Base-by-base conservation (phyloP, 495 filamentous ascomycete genomes). In the Beverwykella pulmonaria region DNA sequence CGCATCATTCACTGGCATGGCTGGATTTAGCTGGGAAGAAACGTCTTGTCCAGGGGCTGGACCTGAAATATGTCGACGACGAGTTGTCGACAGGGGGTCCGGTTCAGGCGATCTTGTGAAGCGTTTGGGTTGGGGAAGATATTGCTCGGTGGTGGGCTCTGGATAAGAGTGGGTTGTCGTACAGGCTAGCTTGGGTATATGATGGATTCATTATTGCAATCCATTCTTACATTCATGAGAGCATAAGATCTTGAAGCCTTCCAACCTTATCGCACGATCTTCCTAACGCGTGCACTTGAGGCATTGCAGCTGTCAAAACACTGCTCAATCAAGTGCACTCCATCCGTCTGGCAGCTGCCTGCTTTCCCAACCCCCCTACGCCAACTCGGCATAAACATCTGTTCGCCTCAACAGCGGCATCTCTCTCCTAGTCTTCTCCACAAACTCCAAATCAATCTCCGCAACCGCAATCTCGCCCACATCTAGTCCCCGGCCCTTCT, bases 301-400 rank as follows among this genome's bases (percentile, higher is more conserved):
- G 15, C 3, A 44, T n/a, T n/a, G 39, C 3, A n/a, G 6, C 17
- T 14, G 17, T 2, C 17, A n/a, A 12, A 44, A 10, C 39, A 44
- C 8, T 44, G 39, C n/a, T 44, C 15, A 9, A 44, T 15, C 6
- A n/a, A 44, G 8, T 3, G 2, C 15, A 15, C 48, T 46, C 27
- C 2, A 58, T 30, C 34, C 8, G 44, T 25, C 19, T 55, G 5
- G 27, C 30, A 5, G 2, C 12, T 32, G 2, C 5, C 36, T 15
- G 6, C 23, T 32, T 32, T 12, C 41, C 23, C 6, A 15, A 44
- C 2, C 19, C 23, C 1, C 44, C 36, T 48, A 59, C 93, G 47
- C 79, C 84, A 72, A 58, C 69, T 85, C 80, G 1, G 85, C 82
- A 71, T 89, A 90, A 22, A 89, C 79, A 74, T 89, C 80, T 73